A percentile compares a stretch with the other conserved stretches of the same genome.
phyloP scores from a whole-genome alignment of 129 eudicot species.

The Pseudognaphalium luteoalbum region DNA sequence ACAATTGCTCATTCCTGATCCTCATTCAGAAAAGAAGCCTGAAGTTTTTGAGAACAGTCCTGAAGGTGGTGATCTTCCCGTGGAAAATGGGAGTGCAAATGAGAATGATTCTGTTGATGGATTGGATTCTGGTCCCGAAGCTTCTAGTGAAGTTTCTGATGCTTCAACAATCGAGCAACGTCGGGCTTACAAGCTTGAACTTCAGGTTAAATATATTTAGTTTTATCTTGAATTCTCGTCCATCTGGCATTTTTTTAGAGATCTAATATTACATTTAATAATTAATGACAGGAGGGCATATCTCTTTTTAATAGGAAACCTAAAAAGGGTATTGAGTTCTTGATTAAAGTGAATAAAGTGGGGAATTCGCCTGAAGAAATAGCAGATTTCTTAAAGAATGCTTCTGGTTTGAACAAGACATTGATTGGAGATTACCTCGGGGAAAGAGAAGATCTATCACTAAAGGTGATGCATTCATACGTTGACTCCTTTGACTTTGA shows the following conservation, averaged over 20 bases:
- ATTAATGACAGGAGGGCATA: slow-evolving; percentile 89
- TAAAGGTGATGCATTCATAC: slow-evolving; percentile 95
- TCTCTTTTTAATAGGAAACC: slow-evolving; percentile 93
- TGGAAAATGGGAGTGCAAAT: slow-evolving; percentile 58
- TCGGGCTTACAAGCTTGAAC: slow-evolving; percentile 97
- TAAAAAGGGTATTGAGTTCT: slow-evolving; percentile 92
- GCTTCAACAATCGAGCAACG: slow-evolving; percentile 91
- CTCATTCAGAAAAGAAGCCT: slow-evolving; percentile 54
- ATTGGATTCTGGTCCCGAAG: slow-evolving; percentile 81
- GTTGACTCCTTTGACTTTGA: slow-evolving; percentile 95
- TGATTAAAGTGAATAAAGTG: slow-evolving; percentile 91
- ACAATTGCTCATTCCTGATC: slow-evolving; percentile 90
- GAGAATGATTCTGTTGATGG: slow-evolving; percentile 73
- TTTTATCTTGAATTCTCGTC: slow-evolving; percentile 25
- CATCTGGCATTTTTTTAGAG: slow-evolving; percentile 29
- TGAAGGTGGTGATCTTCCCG: slow-evolving; percentile 52
- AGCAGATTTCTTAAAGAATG: slow-evolving; percentile 75
- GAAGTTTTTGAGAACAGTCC: slow-evolving; percentile 59
- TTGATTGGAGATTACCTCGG: slow-evolving; percentile 96
- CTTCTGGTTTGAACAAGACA: slow-evolving; percentile 82
- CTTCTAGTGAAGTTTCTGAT: slow-evolving; percentile 80
- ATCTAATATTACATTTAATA: slow-evolving; percentile 38
- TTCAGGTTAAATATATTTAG: slow-evolving; percentile 63
- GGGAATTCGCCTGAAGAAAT: slow-evolving; percentile 88
- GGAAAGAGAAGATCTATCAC: slow-evolving; percentile 86